A percentile compares a stretch with the other conserved stretches of the same genome.
phyloP scores from a whole-genome alignment of 1,284 basidiomycete species.

The Sanghuangporus baumii region DNA sequence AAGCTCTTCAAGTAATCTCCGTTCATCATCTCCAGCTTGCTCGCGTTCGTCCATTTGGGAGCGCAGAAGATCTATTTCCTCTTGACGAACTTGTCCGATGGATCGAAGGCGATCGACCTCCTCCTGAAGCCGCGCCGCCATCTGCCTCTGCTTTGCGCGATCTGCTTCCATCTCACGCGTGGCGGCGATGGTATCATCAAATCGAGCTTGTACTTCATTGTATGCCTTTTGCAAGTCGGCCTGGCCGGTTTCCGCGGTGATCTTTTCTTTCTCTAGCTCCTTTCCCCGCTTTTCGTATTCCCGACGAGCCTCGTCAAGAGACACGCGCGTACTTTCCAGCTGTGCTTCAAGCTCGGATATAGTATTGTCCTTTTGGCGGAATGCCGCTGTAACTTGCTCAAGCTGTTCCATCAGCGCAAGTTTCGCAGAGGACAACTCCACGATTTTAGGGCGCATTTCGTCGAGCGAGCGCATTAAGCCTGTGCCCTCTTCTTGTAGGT shows the following conservation, averaged over 20 bases:
- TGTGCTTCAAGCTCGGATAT: conserved; percentile 58
- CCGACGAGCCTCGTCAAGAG: conserved; percentile 40
- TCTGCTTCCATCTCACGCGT: conserved; percentile 54
- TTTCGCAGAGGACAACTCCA: conserved; percentile 68
- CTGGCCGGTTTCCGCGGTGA: conserved; percentile 40
- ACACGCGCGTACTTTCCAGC: conserved; percentile 46
- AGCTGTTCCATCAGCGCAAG: conserved; percentile 60
- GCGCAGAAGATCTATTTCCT: conserved; percentile 43
- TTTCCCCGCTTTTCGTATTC: conserved; percentile 37
- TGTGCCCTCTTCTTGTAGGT: conserved; percentile 67
- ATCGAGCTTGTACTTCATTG: conserved; percentile 53
- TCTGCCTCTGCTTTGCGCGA: conserved; percentile 47
- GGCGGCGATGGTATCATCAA: conserved; percentile 45
- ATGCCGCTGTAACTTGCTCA: conserved; percentile 45
- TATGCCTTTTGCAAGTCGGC: conserved; percentile 60
- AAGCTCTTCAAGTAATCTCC: conserved; percentile 53
- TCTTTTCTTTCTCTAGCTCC: conserved; percentile 45
- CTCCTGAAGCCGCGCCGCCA: conserved; percentile 42
- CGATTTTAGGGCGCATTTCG: conserved; percentile 80
- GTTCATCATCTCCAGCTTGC: conserved; percentile 51
- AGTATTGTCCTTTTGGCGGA: conserved; percentile 48
- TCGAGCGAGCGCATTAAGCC: conserved; percentile 70
- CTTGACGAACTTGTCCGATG: conserved; percentile 34
- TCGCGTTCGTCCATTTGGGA: conserved; percentile 46
- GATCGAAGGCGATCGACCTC: conserved; percentile 47